phyloP scores from a whole-genome alignment of 768 basidiomycete genomes.

The Boletus speciosus region DNA sequence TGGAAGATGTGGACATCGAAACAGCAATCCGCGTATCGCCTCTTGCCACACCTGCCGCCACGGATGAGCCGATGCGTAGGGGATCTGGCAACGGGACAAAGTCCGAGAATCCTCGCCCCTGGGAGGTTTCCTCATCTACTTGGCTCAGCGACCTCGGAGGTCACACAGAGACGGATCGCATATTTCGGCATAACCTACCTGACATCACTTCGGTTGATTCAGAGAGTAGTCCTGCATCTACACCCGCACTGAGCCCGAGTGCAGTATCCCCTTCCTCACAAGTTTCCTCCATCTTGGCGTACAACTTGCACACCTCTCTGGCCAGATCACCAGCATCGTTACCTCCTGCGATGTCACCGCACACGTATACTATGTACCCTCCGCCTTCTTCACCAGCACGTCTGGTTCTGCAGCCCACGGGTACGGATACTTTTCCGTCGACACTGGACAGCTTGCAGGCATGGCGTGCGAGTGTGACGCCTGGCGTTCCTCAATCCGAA shows the following conservation, averaged over 20 bases:
- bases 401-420: constrained; percentile 24
- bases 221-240: constrained; percentile 23
- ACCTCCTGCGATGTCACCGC: constrained; percentile 12
- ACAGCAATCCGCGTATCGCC: constrained; percentile 12
- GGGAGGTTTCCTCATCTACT: constrained; percentile 23
- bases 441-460: constrained; percentile 26
- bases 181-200: constrained; percentile 26
- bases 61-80: constrained; percentile 1
- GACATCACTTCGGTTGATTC: constrained; percentile 12
- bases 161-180: constrained; percentile 30
- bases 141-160: constrained; percentile 34
- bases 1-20: constrained; percentile 7
- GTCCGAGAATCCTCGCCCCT: constrained; percentile 17
- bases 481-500: constrained; percentile 18
- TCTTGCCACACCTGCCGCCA: constrained; percentile 4
- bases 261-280: constrained; percentile 19
- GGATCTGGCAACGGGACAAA: constrained; percentile 5
- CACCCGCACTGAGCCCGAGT: constrained; percentile 24
- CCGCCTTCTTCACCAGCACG: constrained; percentile 11
- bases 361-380: constrained; percentile 12
- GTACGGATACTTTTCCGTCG: constrained; percentile 33
- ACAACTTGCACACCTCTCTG: constrained; percentile 11
- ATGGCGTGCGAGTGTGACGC: constrained; percentile 26
- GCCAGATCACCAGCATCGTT: constrained; percentile 15
- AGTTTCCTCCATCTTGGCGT: constrained; percentile 13